Evolutionary conservation across 352 stramenopile genomes (phyloP).

Genomic region (Phytophthora citrophthora): DNA sequence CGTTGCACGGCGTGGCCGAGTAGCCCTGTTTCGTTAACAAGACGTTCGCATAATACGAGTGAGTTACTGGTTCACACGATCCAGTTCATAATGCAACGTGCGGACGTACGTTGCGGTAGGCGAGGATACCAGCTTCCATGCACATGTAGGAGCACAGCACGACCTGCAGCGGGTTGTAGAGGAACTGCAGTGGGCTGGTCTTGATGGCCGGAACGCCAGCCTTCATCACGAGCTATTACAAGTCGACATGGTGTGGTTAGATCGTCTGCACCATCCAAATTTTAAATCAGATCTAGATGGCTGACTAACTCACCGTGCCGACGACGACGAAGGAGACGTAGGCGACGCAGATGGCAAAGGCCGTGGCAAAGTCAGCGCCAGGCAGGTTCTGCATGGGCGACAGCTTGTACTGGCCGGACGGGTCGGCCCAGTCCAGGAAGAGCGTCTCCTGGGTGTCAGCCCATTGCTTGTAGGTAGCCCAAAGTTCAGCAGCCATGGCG

Average conservation of each 20-base stretch:
- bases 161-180: slow-evolving; percentile 98
- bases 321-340: slow-evolving; percentile 77
- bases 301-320: slow-evolving; percentile 50
- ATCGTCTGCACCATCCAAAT: slow-evolving; percentile 19
- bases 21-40: slow-evolving; percentile 61
- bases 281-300: slow-evolving; percentile 13
- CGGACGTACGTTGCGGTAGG: slow-evolving; percentile 84
- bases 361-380: slow-evolving; percentile 61
- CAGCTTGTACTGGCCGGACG: slow-evolving; percentile 51
- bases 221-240: slow-evolving; percentile 68
- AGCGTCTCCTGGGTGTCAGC: slow-evolving; percentile 49
- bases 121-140: slow-evolving; percentile 92
- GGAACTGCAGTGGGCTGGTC: slow-evolving; percentile 90
- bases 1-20: slow-evolving; percentile 92
- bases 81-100: background rate
- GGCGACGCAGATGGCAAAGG: slow-evolving; percentile 60
- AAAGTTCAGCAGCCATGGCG: slow-evolving; percentile 49
- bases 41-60: background rate
- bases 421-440: slow-evolving; percentile 60
- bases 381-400: slow-evolving; percentile 50
- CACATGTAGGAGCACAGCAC: slow-evolving; percentile 97
- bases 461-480: slow-evolving; percentile 67
- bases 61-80: background rate
- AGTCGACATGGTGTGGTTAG: slow-evolving; percentile 2
- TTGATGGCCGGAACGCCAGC: slow-evolving; percentile 74